These are phyloP conservation scores for Ophiostoma sp. DNA, from an alignment of 2,329 filamentous ascomycete species.

Conservation along the genomic window DNA sequence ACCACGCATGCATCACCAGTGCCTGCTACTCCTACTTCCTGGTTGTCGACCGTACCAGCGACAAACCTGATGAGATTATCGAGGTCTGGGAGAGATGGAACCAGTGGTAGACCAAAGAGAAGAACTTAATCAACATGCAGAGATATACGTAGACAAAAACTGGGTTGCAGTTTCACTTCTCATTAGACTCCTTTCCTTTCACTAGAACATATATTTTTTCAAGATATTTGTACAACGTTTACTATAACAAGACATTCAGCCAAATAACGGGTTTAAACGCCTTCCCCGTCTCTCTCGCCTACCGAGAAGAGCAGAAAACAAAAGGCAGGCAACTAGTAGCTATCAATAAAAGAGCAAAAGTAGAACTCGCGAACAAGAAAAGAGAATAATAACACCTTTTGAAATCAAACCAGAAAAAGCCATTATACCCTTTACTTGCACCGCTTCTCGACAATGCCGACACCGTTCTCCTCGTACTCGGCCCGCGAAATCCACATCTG, in stretches of 20 bases:
- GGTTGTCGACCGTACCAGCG: slow-evolving; percentile 58
- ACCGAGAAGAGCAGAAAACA: neutral
- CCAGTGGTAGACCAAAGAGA: slow-evolving; percentile 51
- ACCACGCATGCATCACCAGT: slow-evolving; percentile 73
- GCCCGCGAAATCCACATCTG: slow-evolving; percentile 99
- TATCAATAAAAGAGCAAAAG: neutral
- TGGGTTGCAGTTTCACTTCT: no score
- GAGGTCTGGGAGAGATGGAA: slow-evolving; percentile 70
- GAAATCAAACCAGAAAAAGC: neutral
- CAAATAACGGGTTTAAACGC: neutral
- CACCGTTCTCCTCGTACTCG: slow-evolving; percentile 94
- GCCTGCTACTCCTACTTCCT: slow-evolving; percentile 68
- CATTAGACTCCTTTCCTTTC: no score
- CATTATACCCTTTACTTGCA: slow-evolving; percentile 60
- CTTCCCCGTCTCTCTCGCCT: neutral
- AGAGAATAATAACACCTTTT: slow-evolving; percentile 4
- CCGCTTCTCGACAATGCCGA: slow-evolving; percentile 86
- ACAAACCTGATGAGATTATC: slow-evolving; percentile 55
- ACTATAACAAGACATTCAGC: neutral
- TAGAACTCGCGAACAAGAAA: neutral
- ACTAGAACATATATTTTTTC: no score
- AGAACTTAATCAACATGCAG: neutral
- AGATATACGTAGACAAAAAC: neutral
- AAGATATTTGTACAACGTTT: no score
- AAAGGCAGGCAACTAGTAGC: neutral